phyloP scores from a whole-genome alignment of 2,329 filamentous ascomycete species.

The Cladosporium phlei region DNA sequence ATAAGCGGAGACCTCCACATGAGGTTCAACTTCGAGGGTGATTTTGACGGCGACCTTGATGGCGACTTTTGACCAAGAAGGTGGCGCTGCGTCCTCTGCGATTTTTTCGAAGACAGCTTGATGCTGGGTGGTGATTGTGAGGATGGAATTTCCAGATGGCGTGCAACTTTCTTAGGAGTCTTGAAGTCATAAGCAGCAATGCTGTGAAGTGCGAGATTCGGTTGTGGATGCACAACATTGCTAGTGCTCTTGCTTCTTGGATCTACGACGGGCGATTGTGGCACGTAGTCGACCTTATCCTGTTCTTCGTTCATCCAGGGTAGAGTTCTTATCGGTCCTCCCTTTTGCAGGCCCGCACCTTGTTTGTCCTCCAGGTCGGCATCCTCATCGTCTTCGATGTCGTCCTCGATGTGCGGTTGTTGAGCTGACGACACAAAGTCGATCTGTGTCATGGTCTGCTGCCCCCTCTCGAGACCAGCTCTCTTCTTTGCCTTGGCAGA shows the following conservation, averaged over 20 bases:
- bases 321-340: background rate
- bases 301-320: background rate
- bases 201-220: slow-evolving; percentile 4
- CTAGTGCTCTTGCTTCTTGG: background rate
- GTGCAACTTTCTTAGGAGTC: slow-evolving; percentile 15
- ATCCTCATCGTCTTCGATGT: slow-evolving; percentile 4
- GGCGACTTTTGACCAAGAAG: background rate
- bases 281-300: background rate
- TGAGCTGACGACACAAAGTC: background rate
- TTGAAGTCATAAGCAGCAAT: slow-evolving; percentile 10
- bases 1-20: slow-evolving; percentile 16
- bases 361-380: background rate
- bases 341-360: background rate
- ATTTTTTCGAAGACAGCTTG: slow-evolving; percentile 15
- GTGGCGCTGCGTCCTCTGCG: background rate
- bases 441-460: slow-evolving; percentile 16
- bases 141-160: slow-evolving; percentile 19
- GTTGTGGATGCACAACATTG: background rate
- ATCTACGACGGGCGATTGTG: background rate
- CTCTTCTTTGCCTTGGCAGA: background rate
- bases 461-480: slow-evolving; percentile 5
- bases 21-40: background rate
- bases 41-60: background rate
- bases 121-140: slow-evolving; percentile 22
- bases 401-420: background rate